phyloP scores from a whole-genome alignment of 768 basidiomycete species.

The Trametes maxima region DNA sequence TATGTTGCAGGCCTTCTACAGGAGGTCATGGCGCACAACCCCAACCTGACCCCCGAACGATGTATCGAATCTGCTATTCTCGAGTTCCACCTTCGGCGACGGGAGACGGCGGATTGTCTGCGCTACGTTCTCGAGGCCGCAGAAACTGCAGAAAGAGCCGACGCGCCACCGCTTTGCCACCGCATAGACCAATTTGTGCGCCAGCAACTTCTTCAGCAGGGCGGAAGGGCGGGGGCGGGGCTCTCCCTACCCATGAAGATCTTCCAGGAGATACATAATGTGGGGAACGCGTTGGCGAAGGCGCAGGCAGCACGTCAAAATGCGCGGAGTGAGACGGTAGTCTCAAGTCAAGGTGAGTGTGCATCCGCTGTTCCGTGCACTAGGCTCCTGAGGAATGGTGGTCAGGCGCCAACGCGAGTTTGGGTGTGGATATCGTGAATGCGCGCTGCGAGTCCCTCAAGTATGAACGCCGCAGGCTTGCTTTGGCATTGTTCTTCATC shows the following conservation, averaged over 20 bases:
- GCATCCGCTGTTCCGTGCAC: not conserved
- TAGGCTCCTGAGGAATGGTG: not conserved
- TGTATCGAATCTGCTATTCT: conserved; percentile 68
- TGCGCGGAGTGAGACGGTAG: conserved; percentile 60
- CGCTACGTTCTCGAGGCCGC: conserved; percentile 69
- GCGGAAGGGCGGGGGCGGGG: conserved; percentile 38
- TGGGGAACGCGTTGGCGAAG: conserved; percentile 54
- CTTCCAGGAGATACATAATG: conserved; percentile 62
- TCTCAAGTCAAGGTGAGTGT: conserved; percentile 58
- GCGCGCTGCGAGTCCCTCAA: conserved; percentile 73
- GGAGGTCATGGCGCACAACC: conserved; percentile 60
- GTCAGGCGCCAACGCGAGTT: conserved; percentile 44
- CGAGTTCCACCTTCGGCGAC: conserved; percentile 69
- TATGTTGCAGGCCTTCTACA: conserved; percentile 73
- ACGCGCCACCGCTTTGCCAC: conserved; percentile 49
- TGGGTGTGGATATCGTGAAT: conserved; percentile 69
- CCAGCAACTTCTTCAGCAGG: conserved; percentile 52
- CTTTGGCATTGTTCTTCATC: conserved; percentile 62
- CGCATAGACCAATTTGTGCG: conserved; percentile 58
- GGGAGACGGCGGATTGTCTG: conserved; percentile 71
- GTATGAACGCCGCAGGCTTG: conserved; percentile 71
- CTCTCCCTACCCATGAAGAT: conserved; percentile 55
- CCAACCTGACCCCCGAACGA: conserved; percentile 59
- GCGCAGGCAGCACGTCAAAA: conserved; percentile 62
- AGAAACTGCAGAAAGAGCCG: conserved; percentile 46